Evolutionary conservation across 1,284 basidiomycete genomes (phyloP), one percentile per base, ranked within the genome.

Genomic region (Athelia sp.): DNA sequence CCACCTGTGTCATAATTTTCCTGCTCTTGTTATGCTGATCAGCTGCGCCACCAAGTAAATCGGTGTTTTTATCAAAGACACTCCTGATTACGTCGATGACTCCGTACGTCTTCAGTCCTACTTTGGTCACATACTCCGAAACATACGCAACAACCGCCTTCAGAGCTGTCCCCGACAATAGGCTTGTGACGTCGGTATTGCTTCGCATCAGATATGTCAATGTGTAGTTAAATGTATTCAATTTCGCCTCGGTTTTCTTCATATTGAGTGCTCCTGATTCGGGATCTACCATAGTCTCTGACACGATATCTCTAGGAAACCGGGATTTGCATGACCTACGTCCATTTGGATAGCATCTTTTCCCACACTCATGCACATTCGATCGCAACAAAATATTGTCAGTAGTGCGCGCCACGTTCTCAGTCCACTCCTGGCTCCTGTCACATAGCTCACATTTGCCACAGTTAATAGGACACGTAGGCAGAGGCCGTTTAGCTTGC

Each of bases 101-200:
- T 1, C 51, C 53, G 52, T 66, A 58, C 2, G 68, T 71, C 43
- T 69, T 70, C 17, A 72, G 47, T 1, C 50, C 26, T 4, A 54
- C 40, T 47, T 73, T 73, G 0, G 68, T 71, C 19, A 74, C 61
- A 57, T 72, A 73, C 49, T 73, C 67, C 3, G 68, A 62, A 2
- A 72, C 58, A 62, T 72, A 73, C 8, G 57, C 54, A 4, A 72
- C 51, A 2, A 71, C 61, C 21, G 66, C 60, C 50, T 68, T 70
- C 4, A 72, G 59, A 3, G 64, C 62, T n/a, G 66, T 70, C 1
- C 69, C 67, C 24, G 67, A 69, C 6, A 60, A 34, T 9, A 71
- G 45, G 51, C 59, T 60, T 1, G 66, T 69, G 2, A 68, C 62
- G 61, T 72, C 66, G 9, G 66, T 63, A 51, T 71, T 72, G 46